phyloP scores from a whole-genome alignment of 306 rosid species.

The Fagus crenata region DNA sequence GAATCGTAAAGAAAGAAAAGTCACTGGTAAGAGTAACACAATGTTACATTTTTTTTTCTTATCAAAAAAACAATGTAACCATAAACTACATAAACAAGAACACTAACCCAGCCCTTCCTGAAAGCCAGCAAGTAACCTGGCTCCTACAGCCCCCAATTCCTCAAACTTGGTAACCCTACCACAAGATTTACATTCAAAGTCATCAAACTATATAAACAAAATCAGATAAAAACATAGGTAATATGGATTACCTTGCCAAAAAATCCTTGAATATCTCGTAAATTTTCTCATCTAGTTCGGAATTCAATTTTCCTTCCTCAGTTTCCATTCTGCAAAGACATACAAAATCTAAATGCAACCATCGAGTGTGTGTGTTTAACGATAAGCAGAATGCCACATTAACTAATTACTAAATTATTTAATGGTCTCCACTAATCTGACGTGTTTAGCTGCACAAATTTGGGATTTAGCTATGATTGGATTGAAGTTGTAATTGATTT shows the following conservation, averaged over 20 bases:
- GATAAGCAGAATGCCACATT: too few relatives aligned
- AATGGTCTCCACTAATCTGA: too few relatives aligned
- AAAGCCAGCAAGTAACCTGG: conserved; percentile 55
- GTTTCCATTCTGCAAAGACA: conserved; percentile 38
- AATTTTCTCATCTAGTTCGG: conserved; percentile 33
- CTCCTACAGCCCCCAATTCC: conserved; percentile 58
- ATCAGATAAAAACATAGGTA: not conserved
- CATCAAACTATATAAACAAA: not conserved
- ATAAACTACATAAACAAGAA: conserved; percentile 10
- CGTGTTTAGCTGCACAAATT: too few relatives aligned
- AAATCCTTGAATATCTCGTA: conserved; percentile 50
- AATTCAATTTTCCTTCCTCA: conserved; percentile 29
- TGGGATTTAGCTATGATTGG: too few relatives aligned
- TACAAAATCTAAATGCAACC: not conserved
- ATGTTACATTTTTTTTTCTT: too few relatives aligned
- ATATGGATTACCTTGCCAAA: conserved; percentile 58
- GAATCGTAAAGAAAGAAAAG: conserved; percentile 1
- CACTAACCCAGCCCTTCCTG: conserved; percentile 74
- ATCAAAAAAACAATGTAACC: conserved; percentile 6
- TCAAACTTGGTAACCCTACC: conserved; percentile 63
- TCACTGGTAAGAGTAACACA: not conserved
- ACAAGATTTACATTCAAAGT: conserved; percentile 28
- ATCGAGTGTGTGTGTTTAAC: too few relatives aligned
- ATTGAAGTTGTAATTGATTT: too few relatives aligned
- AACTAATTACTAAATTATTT: too few relatives aligned